Evolutionary conservation across 2,329 filamentous ascomycete species (phyloP), one percentile per base, ranked within the genome.

Genomic region (Ceratocystis papillata): DNA sequence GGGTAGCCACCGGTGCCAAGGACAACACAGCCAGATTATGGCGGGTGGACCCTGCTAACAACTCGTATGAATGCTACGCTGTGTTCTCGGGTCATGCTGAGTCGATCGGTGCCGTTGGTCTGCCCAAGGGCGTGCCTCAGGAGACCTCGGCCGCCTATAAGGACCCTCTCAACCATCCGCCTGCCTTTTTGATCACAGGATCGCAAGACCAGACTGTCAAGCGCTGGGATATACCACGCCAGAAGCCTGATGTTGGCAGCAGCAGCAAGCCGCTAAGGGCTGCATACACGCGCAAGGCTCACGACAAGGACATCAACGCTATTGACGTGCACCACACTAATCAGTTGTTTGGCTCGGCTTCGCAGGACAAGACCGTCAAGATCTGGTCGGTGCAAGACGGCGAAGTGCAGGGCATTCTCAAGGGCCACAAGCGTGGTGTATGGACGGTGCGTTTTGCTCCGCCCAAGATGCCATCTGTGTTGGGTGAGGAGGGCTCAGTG

Each of bases 261-360:
- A 41, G 37, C 55, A 72, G 71, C 20, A 75, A 77, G 60, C 83
- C 81, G 68, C 77, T 85, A 8, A 79, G 85, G 70, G 90, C 90
- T 50, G 77, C 86, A 3, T 99, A 89, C 75, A 97, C 94, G 0
- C 84, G 94, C 66, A 96, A 96, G 75, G 94, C 94, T 0, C 94
- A 99, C 76, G 94, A 99, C 73, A 99, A 99, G 74, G 94, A 99
- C 70, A 99, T 99, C 76, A 99, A 99, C 72, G 91, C 94, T 1
- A 83, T 99, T 63, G 90, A 95, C 69, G 81, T 94, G 10, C 89
- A 91, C 69, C 82, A 85, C 25, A 80, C 83, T 1, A 84, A 84
- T 3, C 83, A 86, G n/a, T 77, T 96, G 0, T 97, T 99, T 73
- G 95, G 93, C 2, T 96, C 94, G 0, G 93, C 94, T 37, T 97